Percentiles rank a stretch among this genome's conserved stretches.
Conservation (phyloP, 495 filamentous ascomycete genomes). For the Chaetomium fimeti region DNA sequence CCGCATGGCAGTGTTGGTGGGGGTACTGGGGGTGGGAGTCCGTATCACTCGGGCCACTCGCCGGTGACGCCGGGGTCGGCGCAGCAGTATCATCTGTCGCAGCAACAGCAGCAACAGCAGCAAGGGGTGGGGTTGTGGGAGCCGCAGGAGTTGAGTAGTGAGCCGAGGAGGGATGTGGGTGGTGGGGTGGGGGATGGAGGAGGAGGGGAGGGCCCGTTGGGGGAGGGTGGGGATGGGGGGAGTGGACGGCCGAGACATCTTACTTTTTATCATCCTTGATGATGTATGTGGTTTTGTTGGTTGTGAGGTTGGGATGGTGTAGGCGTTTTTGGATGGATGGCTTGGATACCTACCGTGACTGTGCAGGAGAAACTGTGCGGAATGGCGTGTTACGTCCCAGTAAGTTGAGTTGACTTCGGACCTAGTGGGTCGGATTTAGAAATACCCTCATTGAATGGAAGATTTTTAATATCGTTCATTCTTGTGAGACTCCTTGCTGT, state of each 20-base stretch:
- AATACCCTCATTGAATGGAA: background rate
- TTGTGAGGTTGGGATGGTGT: background rate
- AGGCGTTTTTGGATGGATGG: background rate
- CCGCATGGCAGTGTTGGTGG: background rate
- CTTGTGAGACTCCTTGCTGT: background rate
- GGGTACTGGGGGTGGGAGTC: background rate
- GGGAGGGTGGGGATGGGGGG: constrained; percentile 22
- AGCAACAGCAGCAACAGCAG: background rate
- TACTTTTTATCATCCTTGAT: constrained; percentile 30
- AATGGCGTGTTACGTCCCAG: background rate
- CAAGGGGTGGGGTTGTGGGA: background rate
- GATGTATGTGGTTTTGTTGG: background rate
- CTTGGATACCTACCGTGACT: background rate
- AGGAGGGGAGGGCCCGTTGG: background rate
- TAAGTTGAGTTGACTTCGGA: background rate
- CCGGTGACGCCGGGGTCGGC: background rate
- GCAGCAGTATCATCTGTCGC: background rate
- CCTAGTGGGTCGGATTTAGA: background rate
- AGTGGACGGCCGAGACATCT: constrained; percentile 24
- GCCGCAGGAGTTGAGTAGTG: constrained; percentile 21
- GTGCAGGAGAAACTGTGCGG: too few relatives aligned
- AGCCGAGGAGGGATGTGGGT: constrained; percentile 7
- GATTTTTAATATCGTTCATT: background rate
- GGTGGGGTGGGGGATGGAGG: background rate
- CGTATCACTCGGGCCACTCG: too few relatives aligned